Evolutionary conservation across 306 rosid species (phyloP).

Genomic region (Cicer chorassanicum): DNA sequence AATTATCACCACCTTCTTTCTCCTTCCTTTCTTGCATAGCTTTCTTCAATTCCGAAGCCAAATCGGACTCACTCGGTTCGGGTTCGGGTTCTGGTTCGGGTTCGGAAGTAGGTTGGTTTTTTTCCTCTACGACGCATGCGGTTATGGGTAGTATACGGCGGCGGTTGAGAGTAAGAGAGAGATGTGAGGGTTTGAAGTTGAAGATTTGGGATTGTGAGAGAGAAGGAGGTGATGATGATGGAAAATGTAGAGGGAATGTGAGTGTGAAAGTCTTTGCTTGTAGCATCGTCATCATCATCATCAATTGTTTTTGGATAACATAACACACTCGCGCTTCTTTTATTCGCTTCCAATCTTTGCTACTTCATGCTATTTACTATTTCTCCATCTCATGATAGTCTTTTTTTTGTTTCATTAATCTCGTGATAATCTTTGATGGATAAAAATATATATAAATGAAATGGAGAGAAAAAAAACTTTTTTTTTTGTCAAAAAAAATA

Average conservation of each 20-base stretch:
- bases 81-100: conserved; percentile 47
- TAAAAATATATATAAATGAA: too few species aligned
- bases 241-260: conserved; percentile 37
- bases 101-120: conserved; percentile 55
- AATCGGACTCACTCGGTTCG: conserved; percentile 27
- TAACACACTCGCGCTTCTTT: not conserved
- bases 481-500: too few species aligned
- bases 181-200: conserved; percentile 31
- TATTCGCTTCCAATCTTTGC: not conserved
- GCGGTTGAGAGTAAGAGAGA: conserved; percentile 33
- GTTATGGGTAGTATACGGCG: conserved; percentile 10
- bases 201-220: not conserved
- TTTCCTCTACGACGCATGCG: conserved; percentile 60
- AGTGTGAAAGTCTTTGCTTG: conserved; percentile 28
- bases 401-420: too few species aligned
- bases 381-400: too few species aligned
- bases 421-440: too few species aligned
- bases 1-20: conserved; percentile 49
- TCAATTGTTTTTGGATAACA: not conserved
- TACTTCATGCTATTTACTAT: too few species aligned
- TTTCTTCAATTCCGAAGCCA: conserved; percentile 77
- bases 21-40: conserved; percentile 76
- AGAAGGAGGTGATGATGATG: not conserved
- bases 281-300: conserved; percentile 40
- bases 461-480: too few species aligned